These are phyloP conservation scores for Ustilago esculenta DNA, from an alignment of 1,284 basidiomycete species.

Conservation along the genomic window DNA sequence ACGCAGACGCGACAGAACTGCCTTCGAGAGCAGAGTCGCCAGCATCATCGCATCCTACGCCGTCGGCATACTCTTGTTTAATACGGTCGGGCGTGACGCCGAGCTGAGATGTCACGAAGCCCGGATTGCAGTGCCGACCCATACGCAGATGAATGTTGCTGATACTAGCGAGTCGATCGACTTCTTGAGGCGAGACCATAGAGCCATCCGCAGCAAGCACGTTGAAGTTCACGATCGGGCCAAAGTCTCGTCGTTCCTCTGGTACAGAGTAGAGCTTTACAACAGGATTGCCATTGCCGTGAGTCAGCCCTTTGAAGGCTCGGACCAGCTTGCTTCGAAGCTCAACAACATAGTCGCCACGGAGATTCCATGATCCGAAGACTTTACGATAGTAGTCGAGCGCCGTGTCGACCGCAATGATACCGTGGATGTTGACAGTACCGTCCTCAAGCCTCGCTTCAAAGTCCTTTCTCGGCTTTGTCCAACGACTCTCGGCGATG, in stretches of 20 bases:
- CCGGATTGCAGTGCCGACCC: slow-evolving; percentile 56
- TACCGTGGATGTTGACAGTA: slow-evolving; percentile 51
- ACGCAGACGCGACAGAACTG: slow-evolving; percentile 12
- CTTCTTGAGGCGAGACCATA: slow-evolving; percentile 47
- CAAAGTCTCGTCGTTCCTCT: slow-evolving; percentile 15
- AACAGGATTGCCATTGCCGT: slow-evolving; percentile 37
- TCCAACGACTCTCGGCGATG: slow-evolving; percentile 33
- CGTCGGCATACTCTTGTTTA: slow-evolving; percentile 43
- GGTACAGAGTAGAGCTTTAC: slow-evolving; percentile 16
- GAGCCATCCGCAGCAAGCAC: slow-evolving; percentile 17
- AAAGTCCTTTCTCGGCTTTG: slow-evolving; percentile 31
- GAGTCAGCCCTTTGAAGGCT: slow-evolving; percentile 19
- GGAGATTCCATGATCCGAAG: slow-evolving; percentile 28
- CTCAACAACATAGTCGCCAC: slow-evolving; percentile 15
- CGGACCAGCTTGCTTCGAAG: slow-evolving; percentile 20
- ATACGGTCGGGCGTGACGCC: slow-evolving; percentile 26
- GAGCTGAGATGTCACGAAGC: slow-evolving; percentile 46
- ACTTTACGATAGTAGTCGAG: slow-evolving; percentile 25
- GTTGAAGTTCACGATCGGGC: slow-evolving; percentile 52
- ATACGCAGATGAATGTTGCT: slow-evolving; percentile 55
- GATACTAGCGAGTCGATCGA: slow-evolving; percentile 49
- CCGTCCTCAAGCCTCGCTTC: slow-evolving; percentile 50
- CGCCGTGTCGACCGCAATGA: slow-evolving; percentile 39
- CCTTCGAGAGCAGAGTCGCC: slow-evolving; percentile 8
- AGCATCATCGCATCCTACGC: slow-evolving; percentile 50